A percentile compares a stretch with the other conserved stretches of the same genome.
Evolutionary conservation across 768 basidiomycete species (phyloP).

Genomic region (Mycena latifolia): DNA sequence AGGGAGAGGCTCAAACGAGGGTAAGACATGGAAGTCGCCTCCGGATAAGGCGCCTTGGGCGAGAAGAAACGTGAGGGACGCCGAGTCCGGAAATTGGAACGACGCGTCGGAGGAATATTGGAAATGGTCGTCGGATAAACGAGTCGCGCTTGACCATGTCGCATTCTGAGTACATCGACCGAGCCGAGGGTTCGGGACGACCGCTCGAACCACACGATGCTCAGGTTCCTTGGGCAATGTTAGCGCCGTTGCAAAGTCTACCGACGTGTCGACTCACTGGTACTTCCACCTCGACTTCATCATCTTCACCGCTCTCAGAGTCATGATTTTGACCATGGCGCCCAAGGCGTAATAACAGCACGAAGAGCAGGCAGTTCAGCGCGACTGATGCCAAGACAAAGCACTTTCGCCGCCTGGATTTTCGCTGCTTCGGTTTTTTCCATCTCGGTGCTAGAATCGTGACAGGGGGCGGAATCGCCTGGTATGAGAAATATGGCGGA

Average conservation of each 20-base stretch:
- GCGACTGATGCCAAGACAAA: conserved; percentile 17
- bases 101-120: conserved; percentile 24
- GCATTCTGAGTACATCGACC: conserved; percentile 29
- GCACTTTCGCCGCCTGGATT: conserved; percentile 8
- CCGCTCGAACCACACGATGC: not conserved
- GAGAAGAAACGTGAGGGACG: conserved; percentile 49
- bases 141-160: conserved; percentile 30
- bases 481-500: conserved; percentile 34
- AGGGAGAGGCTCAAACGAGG: conserved; percentile 29
- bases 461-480: conserved; percentile 23
- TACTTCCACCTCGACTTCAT: not conserved
- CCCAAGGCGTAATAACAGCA: conserved; percentile 11
- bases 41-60: conserved; percentile 44
- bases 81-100: conserved; percentile 45
- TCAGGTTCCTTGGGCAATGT: not conserved
- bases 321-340: not conserved
- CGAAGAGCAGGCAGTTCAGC: conserved; percentile 29
- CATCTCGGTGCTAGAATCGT: conserved; percentile 3
- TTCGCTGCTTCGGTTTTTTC: conserved; percentile 10
- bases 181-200: conserved; percentile 19
- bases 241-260: not conserved
- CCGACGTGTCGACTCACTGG: not conserved
- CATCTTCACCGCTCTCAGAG: not conserved
- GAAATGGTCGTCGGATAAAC: conserved; percentile 6
- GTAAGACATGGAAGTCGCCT: conserved; percentile 31